Evolutionary conservation across 164 flowering plant genomes (phyloP).

Genomic region (Annona squamosa): DNA sequence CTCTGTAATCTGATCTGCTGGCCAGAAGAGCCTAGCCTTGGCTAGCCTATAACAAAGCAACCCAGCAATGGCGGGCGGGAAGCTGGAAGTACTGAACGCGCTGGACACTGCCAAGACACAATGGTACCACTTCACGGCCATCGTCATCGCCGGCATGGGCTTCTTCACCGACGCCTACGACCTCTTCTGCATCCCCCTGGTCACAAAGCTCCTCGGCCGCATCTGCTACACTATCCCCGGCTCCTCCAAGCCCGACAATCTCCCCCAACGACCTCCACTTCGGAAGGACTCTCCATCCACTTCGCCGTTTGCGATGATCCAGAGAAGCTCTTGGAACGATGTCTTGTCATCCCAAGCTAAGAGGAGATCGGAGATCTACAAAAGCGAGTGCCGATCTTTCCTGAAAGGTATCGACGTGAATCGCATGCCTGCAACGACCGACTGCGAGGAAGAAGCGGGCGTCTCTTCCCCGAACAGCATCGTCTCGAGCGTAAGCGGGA

Average conservation of each 20-base stretch:
- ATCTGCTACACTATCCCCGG: conserved; percentile 35
- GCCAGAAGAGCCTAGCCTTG: too few relatives aligned
- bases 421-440: conserved; percentile 38
- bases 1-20: too few relatives aligned
- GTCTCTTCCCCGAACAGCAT: conserved; percentile 45
- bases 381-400: conserved; percentile 39
- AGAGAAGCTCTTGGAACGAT: conserved; percentile 37
- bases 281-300: conserved; percentile 9
- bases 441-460: conserved; percentile 55
- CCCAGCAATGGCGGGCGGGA: conserved; percentile 42
- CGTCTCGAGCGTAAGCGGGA: conserved; percentile 35
- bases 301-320: conserved; percentile 18
- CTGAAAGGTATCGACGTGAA: conserved; percentile 85
- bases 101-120: conserved; percentile 80
- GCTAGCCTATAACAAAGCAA: too few relatives aligned
- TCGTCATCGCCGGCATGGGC: conserved; percentile 83
- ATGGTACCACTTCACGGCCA: conserved; percentile 90
- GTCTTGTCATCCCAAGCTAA: conserved; percentile 36
- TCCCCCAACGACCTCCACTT: too few relatives aligned
- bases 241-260: conserved; percentile 26
- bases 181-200: conserved; percentile 74
- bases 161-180: conserved; percentile 92
- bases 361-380: conserved; percentile 32
- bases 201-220: conserved; percentile 38
- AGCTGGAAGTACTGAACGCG: conserved; percentile 54